A percentile compares a stretch with the other conserved stretches of the same genome.
Evolutionary conservation across 2,329 filamentous ascomycete genomes (phyloP).

Genomic region (Chlorencoelia australis): DNA sequence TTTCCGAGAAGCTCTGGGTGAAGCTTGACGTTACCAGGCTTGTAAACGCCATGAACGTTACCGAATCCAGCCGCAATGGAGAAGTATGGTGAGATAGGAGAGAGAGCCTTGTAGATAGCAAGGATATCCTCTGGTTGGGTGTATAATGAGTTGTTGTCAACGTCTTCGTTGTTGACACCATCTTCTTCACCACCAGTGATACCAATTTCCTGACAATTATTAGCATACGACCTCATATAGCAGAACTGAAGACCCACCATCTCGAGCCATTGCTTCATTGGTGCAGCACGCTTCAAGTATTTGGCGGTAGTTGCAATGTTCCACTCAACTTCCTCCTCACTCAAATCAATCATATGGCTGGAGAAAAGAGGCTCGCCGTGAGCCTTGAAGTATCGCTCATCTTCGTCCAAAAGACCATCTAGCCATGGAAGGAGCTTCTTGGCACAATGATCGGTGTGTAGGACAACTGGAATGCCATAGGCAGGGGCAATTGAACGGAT

Average conservation of each 20-base stretch:
- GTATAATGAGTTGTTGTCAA: constrained; percentile 95
- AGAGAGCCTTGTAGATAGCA: constrained; percentile 78
- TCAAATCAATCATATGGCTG: constrained; percentile 97
- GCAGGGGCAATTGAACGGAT: constrained; percentile 77
- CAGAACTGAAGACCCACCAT: constrained; percentile 51
- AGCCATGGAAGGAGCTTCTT: constrained; percentile 99
- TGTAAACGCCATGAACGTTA: constrained; percentile 99
- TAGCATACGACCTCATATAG: not conserved
- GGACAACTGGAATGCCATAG: constrained; percentile 84
- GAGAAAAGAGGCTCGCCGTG: constrained; percentile 89
- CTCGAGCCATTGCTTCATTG: constrained; percentile 98
- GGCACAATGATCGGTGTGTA: constrained; percentile 97
- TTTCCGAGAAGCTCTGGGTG: constrained; percentile 93
- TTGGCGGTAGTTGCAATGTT: constrained; percentile 88
- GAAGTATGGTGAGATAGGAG: constrained; percentile 87
- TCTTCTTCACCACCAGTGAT: constrained; percentile 98
- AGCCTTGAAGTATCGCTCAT: constrained; percentile 91
- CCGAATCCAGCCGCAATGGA: constrained; percentile 97
- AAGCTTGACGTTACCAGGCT: constrained; percentile 93
- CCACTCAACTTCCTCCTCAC: constrained; percentile 79
- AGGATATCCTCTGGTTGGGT: constrained; percentile 96
- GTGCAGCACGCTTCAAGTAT: constrained; percentile 88
- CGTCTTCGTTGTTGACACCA: constrained; percentile 95
- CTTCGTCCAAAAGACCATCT: constrained; percentile 88
- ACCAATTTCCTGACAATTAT: constrained; percentile 54